phyloP scores from a whole-genome alignment of 225 moss, liverwort and hornwort species.

The Pseudisothecium myosuroides region DNA sequence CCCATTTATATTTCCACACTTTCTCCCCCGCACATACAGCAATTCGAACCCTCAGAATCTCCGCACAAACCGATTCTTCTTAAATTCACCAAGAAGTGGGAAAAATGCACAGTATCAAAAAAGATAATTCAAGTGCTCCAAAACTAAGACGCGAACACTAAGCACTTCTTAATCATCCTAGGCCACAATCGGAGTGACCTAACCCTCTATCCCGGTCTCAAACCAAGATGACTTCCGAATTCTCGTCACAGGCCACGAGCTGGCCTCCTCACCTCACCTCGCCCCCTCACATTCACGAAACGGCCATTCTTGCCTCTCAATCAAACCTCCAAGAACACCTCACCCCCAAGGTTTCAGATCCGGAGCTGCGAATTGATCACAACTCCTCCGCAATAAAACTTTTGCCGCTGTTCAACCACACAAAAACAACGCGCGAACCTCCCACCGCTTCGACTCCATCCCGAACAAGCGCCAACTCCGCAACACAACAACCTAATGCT shows the following conservation, averaged over 20 bases:
- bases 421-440: neutral
- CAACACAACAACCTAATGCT: neutral
- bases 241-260: neutral
- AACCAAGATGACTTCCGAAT: neutral
- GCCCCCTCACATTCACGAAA: neutral
- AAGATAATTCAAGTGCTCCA: neutral
- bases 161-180: neutral
- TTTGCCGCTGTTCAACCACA: neutral
- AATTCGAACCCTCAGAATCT: neutral
- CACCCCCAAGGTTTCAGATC: neutral
- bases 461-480: neutral
- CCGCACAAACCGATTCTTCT: neutral
- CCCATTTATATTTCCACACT: constrained; percentile 12
- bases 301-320: neutral
- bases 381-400: neutral
- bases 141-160: neutral
- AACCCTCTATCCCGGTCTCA: neutral
- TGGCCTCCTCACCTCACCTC: neutral
- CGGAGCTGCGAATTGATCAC: neutral
- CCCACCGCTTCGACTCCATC: neutral
- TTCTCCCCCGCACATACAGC: neutral
- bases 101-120: neutral
- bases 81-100: neutral
- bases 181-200: constrained; percentile 1
- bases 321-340: neutral